Percentiles rank a stretch among this genome's conserved stretches.
phyloP scores from a whole-genome alignment of 1,284 basidiomycete genomes.

The Cryptococcus sp. region DNA sequence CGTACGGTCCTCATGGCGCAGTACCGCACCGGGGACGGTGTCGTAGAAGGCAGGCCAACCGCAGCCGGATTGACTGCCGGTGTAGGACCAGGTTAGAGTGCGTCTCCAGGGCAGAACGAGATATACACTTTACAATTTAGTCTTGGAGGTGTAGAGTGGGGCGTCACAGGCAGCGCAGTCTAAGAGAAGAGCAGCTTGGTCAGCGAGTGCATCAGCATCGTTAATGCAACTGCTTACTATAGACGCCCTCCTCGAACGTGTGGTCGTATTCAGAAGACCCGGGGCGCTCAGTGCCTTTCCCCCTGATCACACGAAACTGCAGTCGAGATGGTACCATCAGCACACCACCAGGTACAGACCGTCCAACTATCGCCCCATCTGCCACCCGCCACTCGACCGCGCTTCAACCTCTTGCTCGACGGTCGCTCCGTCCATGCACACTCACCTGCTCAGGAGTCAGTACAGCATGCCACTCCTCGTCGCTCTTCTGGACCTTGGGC shows the following conservation, averaged over 20 bases:
- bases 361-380: background rate
- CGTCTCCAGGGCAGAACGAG: background rate
- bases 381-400: background rate
- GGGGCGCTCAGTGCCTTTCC: slow-evolving; percentile 81
- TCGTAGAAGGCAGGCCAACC: slow-evolving; percentile 99
- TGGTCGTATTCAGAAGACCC: slow-evolving; percentile 77
- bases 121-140: slow-evolving; percentile 64
- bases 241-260: slow-evolving; percentile 60
- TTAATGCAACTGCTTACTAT: slow-evolving; percentile 48
- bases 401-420: background rate
- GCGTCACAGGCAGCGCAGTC: slow-evolving; percentile 52
- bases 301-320: slow-evolving; percentile 77
- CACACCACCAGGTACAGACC: background rate
- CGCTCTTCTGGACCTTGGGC: slow-evolving; percentile 58
- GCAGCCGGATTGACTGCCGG: slow-evolving; percentile 68
- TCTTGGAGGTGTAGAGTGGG: slow-evolving; percentile 73
- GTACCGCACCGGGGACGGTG: slow-evolving; percentile 87
- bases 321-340: background rate
- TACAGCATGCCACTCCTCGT: slow-evolving; percentile 80
- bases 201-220: background rate
- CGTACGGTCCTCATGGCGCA: slow-evolving; percentile 51
- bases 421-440: slow-evolving; percentile 4
- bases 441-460: slow-evolving; percentile 76
- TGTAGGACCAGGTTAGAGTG: background rate
- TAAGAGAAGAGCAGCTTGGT: slow-evolving; percentile 6